Base-by-base conservation (phyloP, 2,329 filamentous ascomycete genomes). In the Colletotrichum horii region DNA sequence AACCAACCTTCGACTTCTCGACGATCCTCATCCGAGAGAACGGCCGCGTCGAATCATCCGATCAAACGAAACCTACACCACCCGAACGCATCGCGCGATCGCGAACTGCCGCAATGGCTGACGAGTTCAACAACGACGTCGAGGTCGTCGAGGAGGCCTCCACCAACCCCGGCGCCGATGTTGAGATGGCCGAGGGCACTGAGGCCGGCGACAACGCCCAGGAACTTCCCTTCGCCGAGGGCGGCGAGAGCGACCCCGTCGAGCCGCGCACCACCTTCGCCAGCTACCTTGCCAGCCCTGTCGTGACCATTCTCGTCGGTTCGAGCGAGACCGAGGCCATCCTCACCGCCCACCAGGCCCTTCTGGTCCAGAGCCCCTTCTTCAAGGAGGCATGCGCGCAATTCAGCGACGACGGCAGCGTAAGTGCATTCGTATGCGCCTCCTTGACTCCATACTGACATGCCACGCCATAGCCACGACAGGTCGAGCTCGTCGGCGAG, bases 301-400 rank as follows among this genome's bases (percentile, higher is more conserved):
- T 95, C 14, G 91, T 96, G 36, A 91, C 92, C 19, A 84, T 96
- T 32, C 81, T 92, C n/a, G 88, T 95, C 24, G 93, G 94, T 15
- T 84, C 85, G 64, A 92, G 89, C 71, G 91, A 92, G 6, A 83
- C 85, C 3, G 88, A 91, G 79, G 92, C 91, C 12, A 88, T 92
- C 36, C 89, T 98, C 74, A 93, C 92, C 28, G 95, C 95, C 8
- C 96, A 98, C 83, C 94, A 98, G 85, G 93, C 88, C 4, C 89
- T 98, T 30, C 88, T 98, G 43, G 81, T 87, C 14, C 90, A 93
- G 82, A 96, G 95, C 58, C 94, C 95, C 0, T 96, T 90, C 83
- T 95, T 98, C 81, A 87, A 88, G 14, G 89, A 92, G 26, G 87
- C 90, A 8, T 92, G 93, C 81, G 87, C 89, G 14, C 84, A 89